Conservation (phyloP, 2,329 filamentous ascomycete species). For the Colletotrichum sp. region DNA sequence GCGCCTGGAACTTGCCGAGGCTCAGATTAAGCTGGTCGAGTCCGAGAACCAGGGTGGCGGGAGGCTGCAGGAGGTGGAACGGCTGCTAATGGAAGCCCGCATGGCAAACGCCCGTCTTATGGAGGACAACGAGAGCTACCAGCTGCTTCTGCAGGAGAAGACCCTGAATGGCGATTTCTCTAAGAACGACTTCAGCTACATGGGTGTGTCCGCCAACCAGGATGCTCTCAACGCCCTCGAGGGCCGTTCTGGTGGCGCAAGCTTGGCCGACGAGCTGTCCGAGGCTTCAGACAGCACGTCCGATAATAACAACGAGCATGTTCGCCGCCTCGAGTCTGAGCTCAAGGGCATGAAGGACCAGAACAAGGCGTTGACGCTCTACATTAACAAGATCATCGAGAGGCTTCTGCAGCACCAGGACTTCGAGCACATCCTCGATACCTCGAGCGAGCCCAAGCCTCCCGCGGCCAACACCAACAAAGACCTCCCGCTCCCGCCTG, state of each 20-base stretch:
- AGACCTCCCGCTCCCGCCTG: slow-evolving; percentile 80
- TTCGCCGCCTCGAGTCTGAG: slow-evolving; percentile 77
- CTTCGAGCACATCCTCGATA: slow-evolving; percentile 91
- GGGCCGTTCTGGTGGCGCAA: slow-evolving; percentile 55
- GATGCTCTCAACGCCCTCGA: slow-evolving; percentile 69
- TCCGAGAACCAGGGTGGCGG: slow-evolving; percentile 92
- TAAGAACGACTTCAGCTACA: slow-evolving; percentile 80
- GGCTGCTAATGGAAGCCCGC: slow-evolving; percentile 85
- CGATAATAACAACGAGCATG: slow-evolving; percentile 58
- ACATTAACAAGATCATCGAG: slow-evolving; percentile 99
- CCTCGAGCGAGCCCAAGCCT: slow-evolving; percentile 54
- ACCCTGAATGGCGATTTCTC: slow-evolving; percentile 93
- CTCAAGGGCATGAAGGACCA: slow-evolving; percentile 83
- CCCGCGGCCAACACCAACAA: slow-evolving; percentile 68
- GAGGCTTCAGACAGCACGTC: slow-evolving; percentile 59
- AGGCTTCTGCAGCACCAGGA: slow-evolving; percentile 92
- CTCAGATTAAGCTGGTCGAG: slow-evolving; percentile 93
- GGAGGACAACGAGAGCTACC: slow-evolving; percentile 99
- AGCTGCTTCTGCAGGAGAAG: slow-evolving; percentile 91
- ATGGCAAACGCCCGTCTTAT: slow-evolving; percentile 96
- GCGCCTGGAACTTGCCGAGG: slow-evolving; percentile 89
- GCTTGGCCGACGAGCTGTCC: slow-evolving; percentile 87
- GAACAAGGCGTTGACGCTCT: slow-evolving; percentile 95
- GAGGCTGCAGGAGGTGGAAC: slow-evolving; percentile 87
- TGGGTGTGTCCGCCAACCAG: slow-evolving; percentile 61